Conservation (phyloP, 2,329 filamentous ascomycete genomes). For the Aspergillus pseudonomiae region DNA sequence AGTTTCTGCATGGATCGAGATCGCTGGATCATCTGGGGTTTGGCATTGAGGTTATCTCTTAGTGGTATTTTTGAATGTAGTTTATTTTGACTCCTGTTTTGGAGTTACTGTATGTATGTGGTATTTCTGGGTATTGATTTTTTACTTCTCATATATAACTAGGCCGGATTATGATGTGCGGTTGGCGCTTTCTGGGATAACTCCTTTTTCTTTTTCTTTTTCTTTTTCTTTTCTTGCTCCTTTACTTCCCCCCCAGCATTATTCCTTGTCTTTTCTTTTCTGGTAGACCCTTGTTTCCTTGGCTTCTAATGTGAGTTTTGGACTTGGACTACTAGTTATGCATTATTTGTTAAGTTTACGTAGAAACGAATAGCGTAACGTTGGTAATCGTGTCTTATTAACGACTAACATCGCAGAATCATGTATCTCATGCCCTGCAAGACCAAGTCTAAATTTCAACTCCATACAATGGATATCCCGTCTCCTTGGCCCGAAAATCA, state of each 20-base stretch:
- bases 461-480: constrained; percentile 22
- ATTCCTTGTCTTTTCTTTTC: not conserved
- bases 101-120: not conserved
- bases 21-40: constrained; percentile 11
- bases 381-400: constrained; percentile 6
- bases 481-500: constrained; percentile 13
- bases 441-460: constrained; percentile 13
- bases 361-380: not conserved
- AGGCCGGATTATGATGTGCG: no score
- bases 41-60: constrained; percentile 7
- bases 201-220: no score
- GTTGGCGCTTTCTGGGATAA: not conserved
- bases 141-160: not conserved
- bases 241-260: no score
- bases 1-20: constrained; percentile 7
- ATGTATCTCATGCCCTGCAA: constrained; percentile 10
- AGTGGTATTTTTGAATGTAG: constrained; percentile 14
- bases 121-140: constrained; percentile 7
- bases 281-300: not conserved
- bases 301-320: not conserved
- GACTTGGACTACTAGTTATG: constrained; percentile 8
- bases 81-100: constrained; percentile 23
- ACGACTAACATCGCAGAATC: constrained; percentile 8
- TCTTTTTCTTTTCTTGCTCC: not conserved
- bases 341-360: constrained; percentile 14